Base-by-base conservation (phyloP, 208 protist genomes). In the Leishmania guyanensis region DNA sequence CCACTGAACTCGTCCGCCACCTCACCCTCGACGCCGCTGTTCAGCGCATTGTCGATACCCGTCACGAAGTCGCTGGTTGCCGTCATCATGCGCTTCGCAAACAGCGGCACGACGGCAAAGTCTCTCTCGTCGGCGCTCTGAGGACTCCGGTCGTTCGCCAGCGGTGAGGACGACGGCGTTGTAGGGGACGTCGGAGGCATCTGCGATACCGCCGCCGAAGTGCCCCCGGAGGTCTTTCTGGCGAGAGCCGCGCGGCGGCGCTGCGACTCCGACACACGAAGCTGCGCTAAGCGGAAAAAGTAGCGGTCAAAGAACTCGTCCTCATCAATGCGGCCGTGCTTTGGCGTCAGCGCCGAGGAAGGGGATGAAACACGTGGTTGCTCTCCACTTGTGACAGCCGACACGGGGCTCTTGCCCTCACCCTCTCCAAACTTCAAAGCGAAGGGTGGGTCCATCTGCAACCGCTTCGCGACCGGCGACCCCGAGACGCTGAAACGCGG, bases 281-380 rank as follows among this genome's bases (percentile, higher is more conserved):
- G 85, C 88, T 95, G 90, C 33, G 86, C 81, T n/a, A 96, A 91
- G 39, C 91, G 91, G 78, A 96, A 95, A 79, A 95, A 95, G 85
- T 96, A 96, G 33, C 91, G 93, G 56, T 95, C 90, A 81, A 96
- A 95, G 70, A 96, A 96, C n/a, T 82, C 86, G 79, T 95, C 89
- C 73, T 93, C 89, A 9, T 68, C 88, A 2, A 96, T 74, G 50
- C 46, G 5, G 58, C 53, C 72, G 9, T 14, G 50, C 22, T 36
- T 76, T 17, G 74, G 51, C 2, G 46, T 66, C 53, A 43, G 33
- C 9, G 46, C 20, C 39, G 51, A 16, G 5, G 76, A 68, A 16
- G 56, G 26, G 48, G 17, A 26, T 20, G 69, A 73, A 17, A 26
- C 36, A 17, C 6, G 46, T 22, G 39, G 26, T 46, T 8, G 69